Evolutionary conservation across 139 green algal species (phyloP), one percentile per base, ranked within the genome.

Genomic region (Eudorina sp.): DNA sequence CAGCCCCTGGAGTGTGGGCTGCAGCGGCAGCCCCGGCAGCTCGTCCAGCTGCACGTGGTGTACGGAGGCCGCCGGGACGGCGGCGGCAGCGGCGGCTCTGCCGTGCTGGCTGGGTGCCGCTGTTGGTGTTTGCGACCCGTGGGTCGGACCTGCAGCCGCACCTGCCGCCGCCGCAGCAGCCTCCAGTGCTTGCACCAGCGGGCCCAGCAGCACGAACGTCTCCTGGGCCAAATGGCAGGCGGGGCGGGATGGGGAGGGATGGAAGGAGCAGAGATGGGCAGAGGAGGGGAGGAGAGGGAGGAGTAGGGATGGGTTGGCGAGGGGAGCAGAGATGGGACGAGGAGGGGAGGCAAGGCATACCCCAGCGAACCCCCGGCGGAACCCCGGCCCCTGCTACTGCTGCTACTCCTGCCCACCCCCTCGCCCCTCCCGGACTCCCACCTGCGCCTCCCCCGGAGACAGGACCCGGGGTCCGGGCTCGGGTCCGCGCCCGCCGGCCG

Each of bases 1-100:
- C 78, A 91, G 94, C 41, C 94, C 95, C 74, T 94, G 94, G 4
- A 96, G 73, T 13, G 94, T 97, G 11, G 95, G 94, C 85, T 96
- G 88, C 51, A 87, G 78, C 16, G 90, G 92, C 31, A 91, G 62
- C 3, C 86, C 88, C 5, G 41, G 53, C 13, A 92, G 14, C 21
- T 25, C 31, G 31, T 73, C 70, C 23, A 92, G 70, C 3, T 80
- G 48, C 21, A 72, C 51, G 64, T 70, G 73, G n/a, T 18, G 68
- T 3, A 68, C 58, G 16, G 75, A 53, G 40, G 34, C 31, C 34
- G 31, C 16, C 19, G 53, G 29, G 64, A 25, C 9, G 41, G n/a
- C 40, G 48, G 68, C 72, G 41, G 53, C 31, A 14, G 72, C 40
- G 27, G 13, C 40, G 72, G 9, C 34, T 13, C 6, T n/a, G 43